phyloP scores from a whole-genome alignment of 108 stramenopile genomes.

The Skeletonema costatum region DNA sequence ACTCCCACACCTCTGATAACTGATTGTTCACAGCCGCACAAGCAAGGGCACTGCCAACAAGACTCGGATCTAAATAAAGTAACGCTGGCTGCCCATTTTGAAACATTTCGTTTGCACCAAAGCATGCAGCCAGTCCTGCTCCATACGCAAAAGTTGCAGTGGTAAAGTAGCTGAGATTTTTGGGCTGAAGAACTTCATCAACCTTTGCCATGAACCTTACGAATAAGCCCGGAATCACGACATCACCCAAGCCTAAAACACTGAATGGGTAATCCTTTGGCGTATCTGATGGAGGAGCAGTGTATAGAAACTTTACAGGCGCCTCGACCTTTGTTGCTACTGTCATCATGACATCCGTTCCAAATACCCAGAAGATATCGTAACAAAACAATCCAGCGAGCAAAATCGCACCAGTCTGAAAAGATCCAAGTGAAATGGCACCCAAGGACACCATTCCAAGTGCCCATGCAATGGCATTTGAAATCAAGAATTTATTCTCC shows the following conservation, averaged over 20 bases:
- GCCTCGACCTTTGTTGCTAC: constrained; percentile 62
- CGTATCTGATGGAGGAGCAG: constrained; percentile 41
- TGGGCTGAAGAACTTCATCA: constrained; percentile 32
- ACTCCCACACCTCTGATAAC: constrained; percentile 30
- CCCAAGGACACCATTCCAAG: constrained; percentile 44
- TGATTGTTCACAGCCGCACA: constrained; percentile 42
- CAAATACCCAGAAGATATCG: constrained; percentile 68
- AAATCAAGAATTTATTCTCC: constrained; percentile 36
- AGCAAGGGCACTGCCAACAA: constrained; percentile 28
- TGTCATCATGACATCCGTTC: constrained; percentile 45
- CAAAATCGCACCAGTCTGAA: constrained; percentile 51
- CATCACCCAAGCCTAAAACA: constrained; percentile 65
- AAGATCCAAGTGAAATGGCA: constrained; percentile 50
- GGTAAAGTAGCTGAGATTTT: constrained; percentile 43
- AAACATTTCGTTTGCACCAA: constrained; percentile 48
- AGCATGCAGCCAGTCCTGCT: constrained; percentile 45
- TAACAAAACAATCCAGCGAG: constrained; percentile 64
- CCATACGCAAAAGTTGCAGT: constrained; percentile 59
- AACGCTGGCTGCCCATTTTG: constrained; percentile 61
- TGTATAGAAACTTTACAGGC: constrained; percentile 61
- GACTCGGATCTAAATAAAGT: constrained; percentile 34
- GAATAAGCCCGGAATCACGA: constrained; percentile 65
- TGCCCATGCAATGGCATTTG: constrained; percentile 45
- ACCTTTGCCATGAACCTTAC: constrained; percentile 44
- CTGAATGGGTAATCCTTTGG: constrained; percentile 51